Percentiles rank a stretch among this genome's conserved stretches.
These are phyloP conservation scores for Ustilago crameri DNA, from an alignment of 1,284 basidiomycete species.

Conservation along the genomic window DNA sequence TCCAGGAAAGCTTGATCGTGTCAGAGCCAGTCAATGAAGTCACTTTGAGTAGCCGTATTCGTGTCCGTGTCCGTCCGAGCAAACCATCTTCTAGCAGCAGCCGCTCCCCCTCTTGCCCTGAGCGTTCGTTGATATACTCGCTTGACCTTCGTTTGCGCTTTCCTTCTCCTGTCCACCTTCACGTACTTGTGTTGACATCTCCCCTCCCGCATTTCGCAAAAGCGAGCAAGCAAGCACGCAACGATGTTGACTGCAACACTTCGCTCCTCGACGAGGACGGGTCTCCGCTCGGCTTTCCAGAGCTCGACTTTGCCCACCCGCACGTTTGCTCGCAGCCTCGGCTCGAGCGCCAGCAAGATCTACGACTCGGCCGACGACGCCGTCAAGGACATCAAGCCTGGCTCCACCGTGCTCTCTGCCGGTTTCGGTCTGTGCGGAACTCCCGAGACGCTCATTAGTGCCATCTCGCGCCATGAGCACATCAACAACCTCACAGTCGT, in stretches of 20 bases:
- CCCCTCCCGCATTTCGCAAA: background rate
- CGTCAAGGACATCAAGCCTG: slow-evolving; percentile 59
- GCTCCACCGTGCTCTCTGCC: slow-evolving; percentile 57
- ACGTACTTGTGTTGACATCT: background rate
- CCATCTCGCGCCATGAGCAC: slow-evolving; percentile 47
- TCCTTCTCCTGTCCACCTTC: background rate
- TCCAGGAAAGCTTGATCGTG: too few relatives aligned
- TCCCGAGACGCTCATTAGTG: slow-evolving; percentile 64
- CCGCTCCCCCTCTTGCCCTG: background rate
- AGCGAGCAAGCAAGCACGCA: background rate
- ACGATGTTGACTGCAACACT: slow-evolving; percentile 35
- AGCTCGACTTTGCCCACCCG: slow-evolving; percentile 21
- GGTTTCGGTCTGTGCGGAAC: slow-evolving; percentile 67
- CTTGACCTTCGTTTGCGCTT: background rate
- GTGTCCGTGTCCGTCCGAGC: slow-evolving; percentile 7
- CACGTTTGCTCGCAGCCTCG: slow-evolving; percentile 19
- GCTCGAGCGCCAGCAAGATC: slow-evolving; percentile 41
- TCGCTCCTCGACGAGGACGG: slow-evolving; percentile 13
- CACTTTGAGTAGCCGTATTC: too few relatives aligned
- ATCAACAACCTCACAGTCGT: slow-evolving; percentile 63
- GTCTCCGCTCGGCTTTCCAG: slow-evolving; percentile 14
- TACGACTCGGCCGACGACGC: slow-evolving; percentile 58
- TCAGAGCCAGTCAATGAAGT: too few relatives aligned
- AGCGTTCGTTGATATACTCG: slow-evolving; percentile 1
- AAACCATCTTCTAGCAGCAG: background rate